Percentiles rank a stretch among this genome's conserved stretches.
These are phyloP conservation scores for Aquilaria yunnanensis DNA, from an alignment of 345 rosid species.

Conservation along the genomic window DNA sequence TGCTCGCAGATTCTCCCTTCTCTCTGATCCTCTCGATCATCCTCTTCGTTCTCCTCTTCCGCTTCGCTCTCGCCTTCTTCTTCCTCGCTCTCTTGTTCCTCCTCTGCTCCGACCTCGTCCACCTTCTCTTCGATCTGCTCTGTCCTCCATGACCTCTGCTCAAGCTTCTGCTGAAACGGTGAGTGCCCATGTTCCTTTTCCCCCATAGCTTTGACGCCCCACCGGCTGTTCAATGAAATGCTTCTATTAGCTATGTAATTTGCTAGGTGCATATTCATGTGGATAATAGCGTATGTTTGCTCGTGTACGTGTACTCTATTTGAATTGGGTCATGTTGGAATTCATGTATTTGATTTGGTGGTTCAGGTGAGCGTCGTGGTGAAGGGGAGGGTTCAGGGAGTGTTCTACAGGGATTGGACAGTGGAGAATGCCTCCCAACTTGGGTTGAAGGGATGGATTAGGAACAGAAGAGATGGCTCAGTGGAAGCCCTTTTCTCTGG, in stretches of 20 bases:
- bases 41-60: constrained; percentile 22
- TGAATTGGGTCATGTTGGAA: background rate
- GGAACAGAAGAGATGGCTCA: constrained; percentile 74
- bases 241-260: no score
- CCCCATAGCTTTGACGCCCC: background rate
- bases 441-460: constrained; percentile 77
- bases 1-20: constrained; percentile 38
- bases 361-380: constrained; percentile 56
- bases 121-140: constrained; percentile 25
- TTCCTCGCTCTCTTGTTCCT: constrained; percentile 22
- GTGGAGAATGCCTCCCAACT: constrained; percentile 59
- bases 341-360: constrained; percentile 4
- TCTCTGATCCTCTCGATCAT: constrained; percentile 23
- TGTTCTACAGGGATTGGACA: constrained; percentile 77
- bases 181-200: background rate
- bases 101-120: constrained; percentile 34
- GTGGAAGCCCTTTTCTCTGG: constrained; percentile 81
- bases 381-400: constrained; percentile 86
- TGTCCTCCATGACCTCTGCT: constrained; percentile 31
- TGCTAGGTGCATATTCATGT: background rate
- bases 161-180: constrained; percentile 30
- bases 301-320: background rate
- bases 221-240: background rate
- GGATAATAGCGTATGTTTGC: background rate
- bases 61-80: no score